Base-by-base conservation (phyloP, 306 rosid species). In the Acacia confusa region DNA sequence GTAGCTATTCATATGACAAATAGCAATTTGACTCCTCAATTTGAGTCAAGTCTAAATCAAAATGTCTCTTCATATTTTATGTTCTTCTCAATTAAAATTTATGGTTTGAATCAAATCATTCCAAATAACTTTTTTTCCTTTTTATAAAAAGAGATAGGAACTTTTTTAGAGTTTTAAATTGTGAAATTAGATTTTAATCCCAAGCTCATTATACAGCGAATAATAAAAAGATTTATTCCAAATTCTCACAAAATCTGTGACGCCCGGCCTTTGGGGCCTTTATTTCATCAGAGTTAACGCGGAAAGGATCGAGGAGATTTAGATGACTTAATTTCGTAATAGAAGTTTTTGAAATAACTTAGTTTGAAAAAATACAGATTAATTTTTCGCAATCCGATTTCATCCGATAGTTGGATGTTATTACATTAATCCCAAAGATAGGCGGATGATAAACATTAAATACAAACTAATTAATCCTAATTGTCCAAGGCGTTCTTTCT, bases 151-250 rank as follows among this genome's bases (percentile, higher is more conserved):
- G 34, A 60, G 28, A 68, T 1, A 4, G 8, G 30, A 38, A 10
- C 72, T 38, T 68, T 68, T 36, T 38, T 0, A 9, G 47, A 19
- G 20, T 38, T 68, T 19, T 9, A 38, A 30, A 65, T 32, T 30
- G 2, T 45, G 25, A 47, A 65, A 41, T 47, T 66, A 10, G 17
- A 78, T 78, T 78, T 24, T 25, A n/a, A 48, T 66, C 81, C 48
- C 66, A 38, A 38, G 48, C 27, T 19, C 3, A 57, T 36, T 34
- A 9, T 50, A 40, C 50, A 8, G 66, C 66, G 32, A 50, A 44
- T 48, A 66, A 65, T 66, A 65, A 47, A 32, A 45, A 78, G 17
- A 52, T 78, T 66, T 66, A 34, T 66, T 78, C 81, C 81, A n/a
- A 67, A 66, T 50, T 66, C 55, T 20, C 38, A 50, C 17, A 40